Conservation (phyloP, 73 alveolate species). For the Diophrys sp. region DNA sequence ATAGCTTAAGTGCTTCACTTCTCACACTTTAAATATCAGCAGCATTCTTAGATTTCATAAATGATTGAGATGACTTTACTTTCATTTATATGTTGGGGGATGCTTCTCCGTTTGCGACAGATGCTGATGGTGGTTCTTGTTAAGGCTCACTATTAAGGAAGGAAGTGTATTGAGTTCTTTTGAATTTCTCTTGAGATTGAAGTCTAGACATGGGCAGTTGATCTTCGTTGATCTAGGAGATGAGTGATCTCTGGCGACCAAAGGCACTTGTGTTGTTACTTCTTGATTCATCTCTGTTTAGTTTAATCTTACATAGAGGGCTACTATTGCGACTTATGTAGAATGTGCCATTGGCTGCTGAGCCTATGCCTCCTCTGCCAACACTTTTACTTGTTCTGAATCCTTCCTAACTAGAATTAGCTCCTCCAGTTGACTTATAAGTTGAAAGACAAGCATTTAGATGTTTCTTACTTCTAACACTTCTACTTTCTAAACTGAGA, state of each 20-base stretch:
- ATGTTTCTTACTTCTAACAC: background rate
- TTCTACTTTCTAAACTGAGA: background rate
- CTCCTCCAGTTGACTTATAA: background rate
- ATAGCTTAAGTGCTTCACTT: background rate
- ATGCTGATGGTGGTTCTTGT: too few species aligned
- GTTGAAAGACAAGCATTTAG: background rate
- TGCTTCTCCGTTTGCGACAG: background rate
- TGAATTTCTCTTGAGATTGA: background rate
- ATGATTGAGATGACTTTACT: background rate
- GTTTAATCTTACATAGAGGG: background rate
- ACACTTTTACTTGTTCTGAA: background rate
- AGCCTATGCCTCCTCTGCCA: background rate
- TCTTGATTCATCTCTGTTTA: too few species aligned
- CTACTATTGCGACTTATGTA: background rate
- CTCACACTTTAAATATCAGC: background rate
- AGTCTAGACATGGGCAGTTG: too few species aligned
- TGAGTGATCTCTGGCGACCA: too few species aligned
- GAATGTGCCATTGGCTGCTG: background rate
- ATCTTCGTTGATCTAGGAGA: too few species aligned
- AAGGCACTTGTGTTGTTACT: too few species aligned
- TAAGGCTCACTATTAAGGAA: too few species aligned
- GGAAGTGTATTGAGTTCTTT: background rate
- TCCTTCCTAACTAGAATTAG: background rate
- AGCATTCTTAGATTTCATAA: background rate
- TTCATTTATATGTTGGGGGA: background rate